Evolutionary conservation across 208 protist species (phyloP).

Genomic region (Leishmania major): DNA sequence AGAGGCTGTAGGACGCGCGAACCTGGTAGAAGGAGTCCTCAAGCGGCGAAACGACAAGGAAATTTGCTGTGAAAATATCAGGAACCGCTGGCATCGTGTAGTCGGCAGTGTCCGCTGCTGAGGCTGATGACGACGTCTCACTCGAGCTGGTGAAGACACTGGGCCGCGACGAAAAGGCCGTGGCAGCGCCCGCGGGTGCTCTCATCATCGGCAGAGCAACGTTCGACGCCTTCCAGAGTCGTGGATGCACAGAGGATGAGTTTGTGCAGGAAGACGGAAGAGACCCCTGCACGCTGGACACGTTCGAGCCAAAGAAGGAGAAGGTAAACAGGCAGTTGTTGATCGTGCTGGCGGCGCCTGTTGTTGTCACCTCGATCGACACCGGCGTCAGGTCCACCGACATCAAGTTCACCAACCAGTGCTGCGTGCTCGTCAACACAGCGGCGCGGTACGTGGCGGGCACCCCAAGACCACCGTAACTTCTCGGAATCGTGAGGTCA

Average conservation of each 20-base stretch:
- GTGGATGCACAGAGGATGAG: neutral
- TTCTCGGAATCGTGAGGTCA: conserved; percentile 10
- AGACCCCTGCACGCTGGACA: conserved; percentile 6
- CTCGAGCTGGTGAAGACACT: neutral
- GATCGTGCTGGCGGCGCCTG: neutral
- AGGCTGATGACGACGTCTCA: neutral
- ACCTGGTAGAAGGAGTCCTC: conserved; percentile 34
- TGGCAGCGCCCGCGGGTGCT: neutral
- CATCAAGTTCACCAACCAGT: conserved; percentile 24
- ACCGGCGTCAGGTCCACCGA: conserved; percentile 6
- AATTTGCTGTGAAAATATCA: conserved; percentile 33
- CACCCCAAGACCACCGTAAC: conserved; percentile 23
- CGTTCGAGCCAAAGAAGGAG: conserved; percentile 27
- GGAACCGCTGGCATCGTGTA: conserved; percentile 40
- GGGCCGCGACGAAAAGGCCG: neutral
- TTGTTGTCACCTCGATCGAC: conserved; percentile 20
- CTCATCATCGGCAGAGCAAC: neutral
- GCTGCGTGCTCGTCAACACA: neutral
- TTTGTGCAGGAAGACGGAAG: neutral
- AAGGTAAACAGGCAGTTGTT: conserved; percentile 36
- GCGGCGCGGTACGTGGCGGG: neutral
- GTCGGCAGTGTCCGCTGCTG: neutral
- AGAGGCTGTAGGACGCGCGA: conserved; percentile 24
- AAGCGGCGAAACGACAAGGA: conserved; percentile 38
- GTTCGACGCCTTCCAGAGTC: neutral